A percentile compares a stretch with the other conserved stretches of the same genome.
These are phyloP conservation scores for Suillus ampliporus DNA, from an alignment of 768 basidiomycete genomes.

Conservation along the genomic window DNA sequence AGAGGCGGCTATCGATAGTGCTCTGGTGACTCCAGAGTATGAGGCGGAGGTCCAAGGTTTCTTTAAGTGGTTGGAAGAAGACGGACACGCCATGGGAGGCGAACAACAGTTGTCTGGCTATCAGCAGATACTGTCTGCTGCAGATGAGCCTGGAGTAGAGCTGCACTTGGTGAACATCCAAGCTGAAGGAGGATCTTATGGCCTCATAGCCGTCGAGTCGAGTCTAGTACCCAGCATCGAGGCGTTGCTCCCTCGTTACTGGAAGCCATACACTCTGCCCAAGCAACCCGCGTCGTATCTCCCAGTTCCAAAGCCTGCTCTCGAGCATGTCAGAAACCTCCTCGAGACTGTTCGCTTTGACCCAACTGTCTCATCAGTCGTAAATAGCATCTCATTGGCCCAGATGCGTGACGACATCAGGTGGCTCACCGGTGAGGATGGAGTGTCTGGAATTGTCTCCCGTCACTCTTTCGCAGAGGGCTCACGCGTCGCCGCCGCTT, in stretches of 20 bases:
- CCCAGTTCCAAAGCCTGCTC: conserved; percentile 61
- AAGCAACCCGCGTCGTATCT: conserved; percentile 49
- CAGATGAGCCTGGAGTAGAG: conserved; percentile 11
- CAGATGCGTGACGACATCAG: conserved; percentile 74
- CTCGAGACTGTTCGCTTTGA: conserved; percentile 68
- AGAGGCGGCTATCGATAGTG: conserved; percentile 54
- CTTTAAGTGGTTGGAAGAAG: conserved; percentile 37
- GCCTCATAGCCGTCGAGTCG: conserved; percentile 54
- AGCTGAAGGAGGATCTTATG: conserved; percentile 48
- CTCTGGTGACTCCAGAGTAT: conserved; percentile 42
- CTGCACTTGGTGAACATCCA: conserved; percentile 40
- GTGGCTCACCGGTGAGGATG: conserved; percentile 86
- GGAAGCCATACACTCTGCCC: conserved; percentile 73
- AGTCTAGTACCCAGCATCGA: conserved; percentile 55
- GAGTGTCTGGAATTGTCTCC: conserved; percentile 69
- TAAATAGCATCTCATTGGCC: conserved; percentile 68
- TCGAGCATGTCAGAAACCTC: conserved; percentile 60
- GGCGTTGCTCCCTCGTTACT: conserved; percentile 69
- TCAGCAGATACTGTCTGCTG: conserved; percentile 26
- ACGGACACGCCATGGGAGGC: conserved; percentile 9
- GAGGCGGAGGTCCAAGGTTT: conserved; percentile 44
- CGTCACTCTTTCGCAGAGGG: conserved; percentile 84
- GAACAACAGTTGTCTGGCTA: conserved; percentile 18
- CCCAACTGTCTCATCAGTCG: conserved; percentile 67
- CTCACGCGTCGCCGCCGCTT: conserved; percentile 65